Evolutionary conservation across 148 eudicot genomes (phyloP).

Genomic region (Beta vulgaris): DNA sequence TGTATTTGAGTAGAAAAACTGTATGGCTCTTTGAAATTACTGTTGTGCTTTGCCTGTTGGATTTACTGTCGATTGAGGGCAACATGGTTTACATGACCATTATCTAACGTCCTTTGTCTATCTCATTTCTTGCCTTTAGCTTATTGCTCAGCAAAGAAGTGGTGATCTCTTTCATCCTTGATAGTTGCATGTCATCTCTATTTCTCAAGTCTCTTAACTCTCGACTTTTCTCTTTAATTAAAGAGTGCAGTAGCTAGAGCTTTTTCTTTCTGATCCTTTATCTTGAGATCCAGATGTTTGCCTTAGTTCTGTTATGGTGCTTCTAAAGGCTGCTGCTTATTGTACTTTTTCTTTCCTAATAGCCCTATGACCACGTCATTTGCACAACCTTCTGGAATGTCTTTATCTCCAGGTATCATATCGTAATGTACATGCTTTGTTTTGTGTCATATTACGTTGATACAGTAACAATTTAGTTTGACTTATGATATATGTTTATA

Average conservation of each 20-base stretch:
- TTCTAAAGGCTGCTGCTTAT: conserved; percentile 17
- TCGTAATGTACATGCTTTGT: not conserved
- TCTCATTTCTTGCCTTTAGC: not conserved
- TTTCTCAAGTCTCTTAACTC: not conserved
- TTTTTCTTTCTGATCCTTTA: not conserved
- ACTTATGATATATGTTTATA: not conserved
- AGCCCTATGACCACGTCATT: conserved; percentile 83
- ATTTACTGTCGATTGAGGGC: not conserved
- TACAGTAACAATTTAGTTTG: not conserved
- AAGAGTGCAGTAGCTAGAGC: not conserved
- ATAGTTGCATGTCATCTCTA: not conserved
- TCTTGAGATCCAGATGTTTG: not conserved
- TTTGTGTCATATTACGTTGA: not conserved
- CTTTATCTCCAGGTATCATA: conserved; percentile 72
- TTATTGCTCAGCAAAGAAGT: not conserved
- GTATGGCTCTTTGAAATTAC: not conserved
- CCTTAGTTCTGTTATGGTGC: conserved; percentile 4
- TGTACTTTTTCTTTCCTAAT: conserved; percentile 18
- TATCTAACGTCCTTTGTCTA: not conserved
- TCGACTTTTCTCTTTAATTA: not conserved
- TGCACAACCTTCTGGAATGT: conserved; percentile 98
- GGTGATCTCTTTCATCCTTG: not conserved
- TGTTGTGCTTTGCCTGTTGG: not conserved
- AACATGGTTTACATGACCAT: not conserved
- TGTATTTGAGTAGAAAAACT: not conserved